Conservation (phyloP, 306 rosid genomes). For the Leucaena leucocephala region DNA sequence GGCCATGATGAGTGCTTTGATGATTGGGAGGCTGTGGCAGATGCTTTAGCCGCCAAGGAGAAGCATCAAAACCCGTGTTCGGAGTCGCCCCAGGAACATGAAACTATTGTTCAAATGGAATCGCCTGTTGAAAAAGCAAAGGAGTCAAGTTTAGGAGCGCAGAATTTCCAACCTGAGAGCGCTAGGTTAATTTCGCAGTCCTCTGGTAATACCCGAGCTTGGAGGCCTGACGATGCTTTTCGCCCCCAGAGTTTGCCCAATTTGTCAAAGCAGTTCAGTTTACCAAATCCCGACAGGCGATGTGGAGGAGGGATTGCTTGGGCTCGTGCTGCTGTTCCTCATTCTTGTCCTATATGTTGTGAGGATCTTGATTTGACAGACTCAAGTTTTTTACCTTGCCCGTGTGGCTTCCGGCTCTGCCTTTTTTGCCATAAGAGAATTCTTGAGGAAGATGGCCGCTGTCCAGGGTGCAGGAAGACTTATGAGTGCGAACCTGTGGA, state of each 20-base stretch:
- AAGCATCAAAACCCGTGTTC: slow-evolving; percentile 48
- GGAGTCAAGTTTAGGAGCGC: slow-evolving; percentile 39
- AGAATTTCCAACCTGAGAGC: slow-evolving; percentile 43
- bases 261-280: slow-evolving; percentile 77
- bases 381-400: slow-evolving; percentile 84
- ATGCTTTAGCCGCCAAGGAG: slow-evolving; percentile 88
- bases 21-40: slow-evolving; percentile 99
- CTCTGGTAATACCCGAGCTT: slow-evolving; percentile 59
- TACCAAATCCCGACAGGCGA: slow-evolving; percentile 62
- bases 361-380: slow-evolving; percentile 95
- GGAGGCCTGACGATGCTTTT: slow-evolving; percentile 91
- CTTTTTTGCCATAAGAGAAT: slow-evolving; percentile 99
- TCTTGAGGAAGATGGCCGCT: slow-evolving; percentile 88
- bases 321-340: slow-evolving; percentile 52
- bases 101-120: slow-evolving; percentile 42
- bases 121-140: slow-evolving; percentile 36
- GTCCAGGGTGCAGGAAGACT: slow-evolving; percentile 96
- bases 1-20: slow-evolving; percentile 86
- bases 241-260: slow-evolving; percentile 94
- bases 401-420: slow-evolving; percentile 92
- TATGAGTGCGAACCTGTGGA: slow-evolving; percentile 64
- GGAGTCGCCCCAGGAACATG: slow-evolving; percentile 44
- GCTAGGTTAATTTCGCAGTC: slow-evolving; percentile 45
- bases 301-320: slow-evolving; percentile 64
- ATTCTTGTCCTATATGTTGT: slow-evolving; percentile 86